These are phyloP conservation scores for Lycium barbarum DNA, from an alignment of 257 asterid species.

Conservation along the genomic window DNA sequence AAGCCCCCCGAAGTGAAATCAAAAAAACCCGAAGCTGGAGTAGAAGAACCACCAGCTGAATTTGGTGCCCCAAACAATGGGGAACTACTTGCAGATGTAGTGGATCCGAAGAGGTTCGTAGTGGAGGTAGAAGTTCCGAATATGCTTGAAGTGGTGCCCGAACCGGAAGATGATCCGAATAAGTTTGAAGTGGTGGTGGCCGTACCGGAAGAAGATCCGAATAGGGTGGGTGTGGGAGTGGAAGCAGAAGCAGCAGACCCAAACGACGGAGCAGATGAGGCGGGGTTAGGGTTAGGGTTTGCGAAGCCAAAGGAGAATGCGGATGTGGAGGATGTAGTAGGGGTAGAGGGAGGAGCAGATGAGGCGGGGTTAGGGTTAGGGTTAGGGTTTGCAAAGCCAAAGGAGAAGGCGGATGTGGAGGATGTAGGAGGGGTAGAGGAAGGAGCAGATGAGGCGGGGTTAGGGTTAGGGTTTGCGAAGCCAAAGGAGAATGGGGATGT, in stretches of 20 bases:
- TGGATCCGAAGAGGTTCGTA: constrained; percentile 29
- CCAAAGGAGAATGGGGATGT: constrained; percentile 24
- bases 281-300: constrained; percentile 30
- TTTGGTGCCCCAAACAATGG: constrained; percentile 42
- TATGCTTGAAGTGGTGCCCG: constrained; percentile 45
- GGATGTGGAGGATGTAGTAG: constrained; percentile 19
- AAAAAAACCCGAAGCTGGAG: constrained; percentile 35
- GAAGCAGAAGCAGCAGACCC: constrained; percentile 43
- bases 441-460: background rate
- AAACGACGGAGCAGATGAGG: constrained; percentile 45
- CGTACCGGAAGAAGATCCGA: constrained; percentile 29
- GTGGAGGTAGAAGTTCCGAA: constrained; percentile 48
- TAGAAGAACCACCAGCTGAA: constrained; percentile 27
- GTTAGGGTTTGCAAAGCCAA: constrained; percentile 25
- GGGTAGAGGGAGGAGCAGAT: background rate
- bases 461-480: constrained; percentile 22
- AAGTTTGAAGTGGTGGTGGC: constrained; percentile 37
- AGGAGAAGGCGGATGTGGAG: constrained; percentile 27
- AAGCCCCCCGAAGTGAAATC: constrained; percentile 24
- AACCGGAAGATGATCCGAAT: constrained; percentile 44
- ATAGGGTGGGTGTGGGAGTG: too few species aligned
- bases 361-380: background rate
- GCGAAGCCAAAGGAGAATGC: constrained; percentile 32
- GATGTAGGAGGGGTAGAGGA: constrained; percentile 30
- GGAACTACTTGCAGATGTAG: constrained; percentile 30